phyloP scores from a whole-genome alignment of 2,329 filamentous ascomycete genomes.

The Zalaria sp. region DNA sequence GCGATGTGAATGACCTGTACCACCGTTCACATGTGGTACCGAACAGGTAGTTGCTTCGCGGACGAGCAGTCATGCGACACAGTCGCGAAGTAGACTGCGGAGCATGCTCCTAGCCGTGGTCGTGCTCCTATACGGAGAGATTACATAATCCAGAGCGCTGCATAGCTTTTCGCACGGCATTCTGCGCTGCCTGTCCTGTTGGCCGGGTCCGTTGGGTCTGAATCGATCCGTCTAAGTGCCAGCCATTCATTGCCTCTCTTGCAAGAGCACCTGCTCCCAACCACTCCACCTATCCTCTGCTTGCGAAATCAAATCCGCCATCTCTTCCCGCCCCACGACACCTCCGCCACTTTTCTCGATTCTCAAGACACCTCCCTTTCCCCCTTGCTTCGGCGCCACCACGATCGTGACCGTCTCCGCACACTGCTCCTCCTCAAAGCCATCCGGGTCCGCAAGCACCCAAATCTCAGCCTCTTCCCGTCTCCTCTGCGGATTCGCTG shows the following conservation, averaged over 20 bases:
- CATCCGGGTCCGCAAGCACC: conserved; percentile 79
- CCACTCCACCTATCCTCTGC: conserved; percentile 53
- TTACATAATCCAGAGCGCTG: no score
- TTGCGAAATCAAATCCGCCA: conserved; percentile 42
- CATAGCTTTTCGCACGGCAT: no score
- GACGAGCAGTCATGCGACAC: no score
- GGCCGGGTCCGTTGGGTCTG: no score
- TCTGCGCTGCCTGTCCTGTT: no score
- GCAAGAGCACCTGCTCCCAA: conserved; percentile 19
- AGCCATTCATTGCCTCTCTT: neutral
- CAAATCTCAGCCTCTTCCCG: conserved; percentile 33
- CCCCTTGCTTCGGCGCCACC: conserved; percentile 32
- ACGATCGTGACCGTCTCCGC: conserved; percentile 72
- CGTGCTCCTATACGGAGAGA: no score
- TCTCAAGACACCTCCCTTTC: conserved; percentile 45
- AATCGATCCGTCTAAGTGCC: no score
- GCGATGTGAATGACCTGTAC: no score
- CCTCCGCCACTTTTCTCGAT: conserved; percentile 78
- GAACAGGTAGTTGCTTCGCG: no score
- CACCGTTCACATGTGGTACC: no score
- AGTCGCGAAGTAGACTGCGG: no score
- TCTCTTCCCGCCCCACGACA: conserved; percentile 47
- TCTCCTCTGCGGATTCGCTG: conserved; percentile 35
- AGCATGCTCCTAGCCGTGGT: no score
- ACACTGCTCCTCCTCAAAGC: conserved; percentile 75